These are phyloP conservation scores for Coemansia sp. DNA, from an alignment of 192 early-diverging fungal species.

Conservation along the genomic window DNA sequence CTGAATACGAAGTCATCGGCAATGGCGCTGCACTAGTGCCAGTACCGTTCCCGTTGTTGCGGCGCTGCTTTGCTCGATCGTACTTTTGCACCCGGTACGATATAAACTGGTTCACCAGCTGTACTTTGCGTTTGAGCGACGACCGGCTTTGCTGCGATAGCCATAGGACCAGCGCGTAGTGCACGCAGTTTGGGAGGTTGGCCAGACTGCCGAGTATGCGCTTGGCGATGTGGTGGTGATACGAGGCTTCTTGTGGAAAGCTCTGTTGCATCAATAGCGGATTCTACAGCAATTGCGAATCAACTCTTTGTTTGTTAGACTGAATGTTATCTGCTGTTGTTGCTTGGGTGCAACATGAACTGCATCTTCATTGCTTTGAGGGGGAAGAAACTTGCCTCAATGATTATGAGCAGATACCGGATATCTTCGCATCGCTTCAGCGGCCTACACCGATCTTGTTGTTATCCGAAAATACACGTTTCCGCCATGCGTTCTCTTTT, in stretches of 20 bases:
- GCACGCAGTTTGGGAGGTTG: conserved; percentile 79
- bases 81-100: conserved; percentile 76
- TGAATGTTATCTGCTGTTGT: too few relatives aligned
- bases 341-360: too few relatives aligned
- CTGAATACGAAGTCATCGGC: conserved; percentile 36
- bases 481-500: too few relatives aligned
- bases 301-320: too few relatives aligned
- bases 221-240: conserved; percentile 83
- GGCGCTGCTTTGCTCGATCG: conserved; percentile 25
- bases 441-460: conserved; percentile 12
- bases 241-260: conserved; percentile 71
- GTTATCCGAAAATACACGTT: conserved; percentile 2
- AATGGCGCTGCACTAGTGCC: not conserved
- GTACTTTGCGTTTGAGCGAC: conserved; percentile 68
- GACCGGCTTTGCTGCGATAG: conserved; percentile 62
- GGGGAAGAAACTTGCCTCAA: conserved; percentile 53
- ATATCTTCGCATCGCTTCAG: conserved; percentile 59
- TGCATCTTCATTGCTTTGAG: not conserved
- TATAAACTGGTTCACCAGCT: conserved; percentile 84
- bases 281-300: conserved; percentile 52
- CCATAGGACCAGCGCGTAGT: conserved; percentile 85
- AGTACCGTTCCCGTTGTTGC: not conserved
- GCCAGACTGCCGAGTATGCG: conserved; percentile 78
- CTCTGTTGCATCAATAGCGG: conserved; percentile 76
- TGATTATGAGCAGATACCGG: conserved; percentile 78